A percentile compares a stretch with the other conserved stretches of the same genome.
Evolutionary conservation across 306 rosid genomes (phyloP).

Genomic region (Vachellia pachyceras): DNA sequence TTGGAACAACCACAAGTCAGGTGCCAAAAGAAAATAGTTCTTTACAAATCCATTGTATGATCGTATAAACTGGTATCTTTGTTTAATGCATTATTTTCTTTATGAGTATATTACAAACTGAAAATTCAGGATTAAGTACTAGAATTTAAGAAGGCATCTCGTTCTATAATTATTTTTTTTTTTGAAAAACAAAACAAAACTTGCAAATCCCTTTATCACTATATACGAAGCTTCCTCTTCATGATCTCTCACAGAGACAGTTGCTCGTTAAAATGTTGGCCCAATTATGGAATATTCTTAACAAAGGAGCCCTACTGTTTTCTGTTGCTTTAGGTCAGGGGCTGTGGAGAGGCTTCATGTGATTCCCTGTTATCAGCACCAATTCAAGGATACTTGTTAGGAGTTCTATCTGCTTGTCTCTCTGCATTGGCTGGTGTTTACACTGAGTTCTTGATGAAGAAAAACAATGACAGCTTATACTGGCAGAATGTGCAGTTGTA

Average conservation of each 20-base stretch:
- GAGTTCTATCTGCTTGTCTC: slow-evolving; percentile 70
- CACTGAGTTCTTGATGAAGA: slow-evolving; percentile 81
- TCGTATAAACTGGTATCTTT: neutral
- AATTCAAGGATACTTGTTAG: slow-evolving; percentile 65
- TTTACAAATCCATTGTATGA: no score
- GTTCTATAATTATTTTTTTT: neutral
- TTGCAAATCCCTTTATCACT: neutral
- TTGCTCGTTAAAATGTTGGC: neutral
- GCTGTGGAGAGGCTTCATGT: slow-evolving; percentile 73
- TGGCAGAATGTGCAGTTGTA: slow-evolving; percentile 83
- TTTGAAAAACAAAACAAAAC: neutral
- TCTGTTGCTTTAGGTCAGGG: slow-evolving; percentile 55
- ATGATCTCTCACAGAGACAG: neutral
- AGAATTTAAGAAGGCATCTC: neutral
- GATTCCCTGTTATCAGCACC: slow-evolving; percentile 74
- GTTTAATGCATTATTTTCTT: neutral
- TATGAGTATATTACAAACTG: neutral
- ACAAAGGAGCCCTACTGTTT: neutral
- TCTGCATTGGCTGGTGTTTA: slow-evolving; percentile 79
- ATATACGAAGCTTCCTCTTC: neutral
- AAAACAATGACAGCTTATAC: slow-evolving; percentile 72
- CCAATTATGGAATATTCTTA: neutral
- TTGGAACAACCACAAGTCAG: slow-evolving; percentile 84
- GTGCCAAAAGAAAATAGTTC: slow-evolving; percentile 22
- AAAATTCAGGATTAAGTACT: neutral